A percentile compares a stretch with the other conserved stretches of the same genome.
Conservation (phyloP, 1,139 yeast genomes). For the Candida sp. region DNA sequence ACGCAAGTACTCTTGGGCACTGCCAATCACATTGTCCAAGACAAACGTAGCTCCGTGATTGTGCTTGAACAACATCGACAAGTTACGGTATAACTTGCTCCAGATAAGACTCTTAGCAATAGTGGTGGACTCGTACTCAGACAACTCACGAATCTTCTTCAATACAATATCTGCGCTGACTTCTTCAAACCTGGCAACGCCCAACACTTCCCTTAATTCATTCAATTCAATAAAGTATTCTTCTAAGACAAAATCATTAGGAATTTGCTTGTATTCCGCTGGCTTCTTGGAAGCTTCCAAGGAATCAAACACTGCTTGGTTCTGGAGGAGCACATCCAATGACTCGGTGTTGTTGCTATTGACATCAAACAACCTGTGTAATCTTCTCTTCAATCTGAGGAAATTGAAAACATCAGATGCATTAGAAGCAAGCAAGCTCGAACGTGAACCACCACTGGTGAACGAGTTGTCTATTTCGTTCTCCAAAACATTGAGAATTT, state of each 20-base stretch:
- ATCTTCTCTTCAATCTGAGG: constrained; percentile 23
- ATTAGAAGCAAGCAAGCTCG: constrained; percentile 21
- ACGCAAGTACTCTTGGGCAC: constrained; percentile 29
- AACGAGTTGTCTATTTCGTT: constrained; percentile 23
- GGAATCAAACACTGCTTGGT: constrained; percentile 26
- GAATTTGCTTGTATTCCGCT: constrained; percentile 34
- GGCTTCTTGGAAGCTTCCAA: constrained; percentile 8
- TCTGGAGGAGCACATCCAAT: constrained; percentile 34
- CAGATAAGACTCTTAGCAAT: constrained; percentile 25
- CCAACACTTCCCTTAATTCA: constrained; percentile 23
- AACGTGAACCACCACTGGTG: constrained; percentile 14
- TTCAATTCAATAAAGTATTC: constrained; percentile 37
- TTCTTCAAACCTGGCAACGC: constrained; percentile 19
- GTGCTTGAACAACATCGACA: constrained; percentile 33
- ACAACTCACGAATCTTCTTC: constrained; percentile 7
- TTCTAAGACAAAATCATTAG: constrained; percentile 39
- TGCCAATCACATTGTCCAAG: constrained; percentile 39
- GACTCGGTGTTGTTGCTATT: constrained; percentile 37
- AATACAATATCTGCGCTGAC: constrained; percentile 14
- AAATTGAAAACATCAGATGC: constrained; percentile 21
- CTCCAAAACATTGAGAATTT: constrained; percentile 22
- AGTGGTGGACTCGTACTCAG: constrained; percentile 17
- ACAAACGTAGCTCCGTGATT: constrained; percentile 36
- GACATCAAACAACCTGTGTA: constrained; percentile 24
- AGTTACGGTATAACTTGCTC: constrained; percentile 34